Evolutionary conservation across 805 yeast species (phyloP).

Genomic region (Hanseniaspora mollemarum): DNA sequence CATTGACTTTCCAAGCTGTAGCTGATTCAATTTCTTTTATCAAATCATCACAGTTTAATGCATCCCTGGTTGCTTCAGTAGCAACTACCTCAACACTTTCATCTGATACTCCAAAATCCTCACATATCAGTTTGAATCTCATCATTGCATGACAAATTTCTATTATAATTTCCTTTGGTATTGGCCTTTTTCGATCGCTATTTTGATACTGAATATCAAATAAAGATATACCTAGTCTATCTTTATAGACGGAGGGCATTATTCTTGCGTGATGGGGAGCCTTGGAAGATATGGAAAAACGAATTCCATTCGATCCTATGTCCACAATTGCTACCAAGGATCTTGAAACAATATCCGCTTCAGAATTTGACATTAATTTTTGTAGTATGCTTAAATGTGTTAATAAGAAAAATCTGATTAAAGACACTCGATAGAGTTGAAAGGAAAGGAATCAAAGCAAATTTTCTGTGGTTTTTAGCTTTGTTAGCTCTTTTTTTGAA

Average conservation of each 20-base stretch:
- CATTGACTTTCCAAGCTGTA: slow-evolving; percentile 54
- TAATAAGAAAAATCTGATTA: background rate
- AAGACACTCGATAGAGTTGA: too few relatives aligned
- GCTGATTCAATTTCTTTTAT: slow-evolving; percentile 44
- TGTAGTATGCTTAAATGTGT: background rate
- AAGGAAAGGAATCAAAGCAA: background rate
- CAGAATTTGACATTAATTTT: slow-evolving; percentile 23
- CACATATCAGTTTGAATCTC: slow-evolving; percentile 58
- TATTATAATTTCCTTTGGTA: slow-evolving; percentile 44
- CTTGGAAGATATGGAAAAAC: slow-evolving; percentile 60
- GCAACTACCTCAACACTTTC: slow-evolving; percentile 55
- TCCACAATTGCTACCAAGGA: slow-evolving; percentile 58
- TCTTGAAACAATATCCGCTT: slow-evolving; percentile 47
- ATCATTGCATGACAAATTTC: slow-evolving; percentile 55
- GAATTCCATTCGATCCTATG: slow-evolving; percentile 64
- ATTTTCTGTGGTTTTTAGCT: too few relatives aligned
- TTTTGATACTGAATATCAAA: slow-evolving; percentile 48
- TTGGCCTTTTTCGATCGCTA: slow-evolving; percentile 38
- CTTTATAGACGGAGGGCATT: slow-evolving; percentile 69
- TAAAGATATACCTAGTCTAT: slow-evolving; percentile 56
- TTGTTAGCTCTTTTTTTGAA: too few relatives aligned
- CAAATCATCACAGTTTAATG: slow-evolving; percentile 51
- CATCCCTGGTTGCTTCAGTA: slow-evolving; percentile 64
- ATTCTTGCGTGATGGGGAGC: slow-evolving; percentile 61
- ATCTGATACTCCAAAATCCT: slow-evolving; percentile 59